These are phyloP conservation scores for Botryosphaeria dothidea DNA, from an alignment of 2,329 filamentous ascomycete genomes.

Conservation along the genomic window DNA sequence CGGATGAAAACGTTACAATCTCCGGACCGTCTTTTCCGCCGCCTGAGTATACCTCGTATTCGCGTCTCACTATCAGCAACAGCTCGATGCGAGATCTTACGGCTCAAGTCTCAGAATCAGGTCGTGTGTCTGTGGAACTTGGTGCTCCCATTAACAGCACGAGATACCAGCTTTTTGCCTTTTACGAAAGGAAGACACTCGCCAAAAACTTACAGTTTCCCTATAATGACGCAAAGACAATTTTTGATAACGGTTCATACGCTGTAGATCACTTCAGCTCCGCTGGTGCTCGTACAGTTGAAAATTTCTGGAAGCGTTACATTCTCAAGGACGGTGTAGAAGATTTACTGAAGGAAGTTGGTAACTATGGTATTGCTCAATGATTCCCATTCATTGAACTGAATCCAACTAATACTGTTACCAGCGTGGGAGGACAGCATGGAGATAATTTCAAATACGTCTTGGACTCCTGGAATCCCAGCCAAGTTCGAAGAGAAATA, in stretches of 20 bases:
- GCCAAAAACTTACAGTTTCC: slow-evolving; percentile 21
- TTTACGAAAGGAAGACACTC: slow-evolving; percentile 14
- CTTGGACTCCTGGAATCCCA: slow-evolving; percentile 40
- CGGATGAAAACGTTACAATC: background rate
- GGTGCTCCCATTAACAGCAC: slow-evolving; percentile 31
- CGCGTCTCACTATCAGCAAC: background rate
- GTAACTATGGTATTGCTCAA: background rate
- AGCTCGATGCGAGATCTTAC: background rate
- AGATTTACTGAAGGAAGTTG: background rate
- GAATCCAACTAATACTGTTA: no score
- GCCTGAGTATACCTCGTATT: background rate
- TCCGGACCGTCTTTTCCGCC: no score
- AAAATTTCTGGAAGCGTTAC: slow-evolving; percentile 31
- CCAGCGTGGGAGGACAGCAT: slow-evolving; percentile 28
- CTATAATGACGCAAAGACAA: slow-evolving; percentile 17
- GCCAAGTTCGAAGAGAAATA: slow-evolving; percentile 31
- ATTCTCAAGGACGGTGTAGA: background rate
- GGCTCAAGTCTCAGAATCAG: background rate
- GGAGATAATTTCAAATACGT: slow-evolving; percentile 36
- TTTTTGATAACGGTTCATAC: slow-evolving; percentile 42
- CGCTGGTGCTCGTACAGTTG: slow-evolving; percentile 37
- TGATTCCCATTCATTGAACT: slow-evolving; percentile 31
- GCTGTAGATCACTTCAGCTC: slow-evolving; percentile 43
- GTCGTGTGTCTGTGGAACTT: slow-evolving; percentile 17
- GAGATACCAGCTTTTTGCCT: background rate